Conservation (phyloP, 2,329 filamentous ascomycete genomes). For the Trichophyton simii region DNA sequence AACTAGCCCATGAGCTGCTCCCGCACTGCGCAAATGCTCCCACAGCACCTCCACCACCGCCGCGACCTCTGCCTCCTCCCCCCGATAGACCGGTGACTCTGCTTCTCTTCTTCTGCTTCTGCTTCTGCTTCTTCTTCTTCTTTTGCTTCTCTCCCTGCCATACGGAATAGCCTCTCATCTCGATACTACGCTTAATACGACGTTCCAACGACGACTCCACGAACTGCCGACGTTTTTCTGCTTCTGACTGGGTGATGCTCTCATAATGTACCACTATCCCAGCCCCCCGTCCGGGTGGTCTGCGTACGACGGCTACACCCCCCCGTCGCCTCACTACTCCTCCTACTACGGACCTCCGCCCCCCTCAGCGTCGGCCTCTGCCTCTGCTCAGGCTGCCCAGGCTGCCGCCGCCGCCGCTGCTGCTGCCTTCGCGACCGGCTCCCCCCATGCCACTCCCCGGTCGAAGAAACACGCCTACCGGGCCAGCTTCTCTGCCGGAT, state of each 20-base stretch:
- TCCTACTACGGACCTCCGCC: conserved; percentile 38
- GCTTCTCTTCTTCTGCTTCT: background rate
- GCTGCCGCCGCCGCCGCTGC: background rate
- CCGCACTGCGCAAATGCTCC: conserved; percentile 34
- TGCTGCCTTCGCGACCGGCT: conserved; percentile 22
- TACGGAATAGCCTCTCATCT: no score
- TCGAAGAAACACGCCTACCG: conserved; percentile 43
- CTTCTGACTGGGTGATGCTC: conserved; percentile 14
- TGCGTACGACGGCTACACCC: conserved; percentile 38
- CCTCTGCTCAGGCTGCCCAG: background rate
- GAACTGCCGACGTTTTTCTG: conserved; percentile 23
- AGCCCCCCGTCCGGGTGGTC: conserved; percentile 36
- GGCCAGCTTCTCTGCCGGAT: conserved; percentile 38
- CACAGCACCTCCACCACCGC: conserved; percentile 13
- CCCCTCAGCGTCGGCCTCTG: conserved; percentile 19
- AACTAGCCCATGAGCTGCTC: no score
- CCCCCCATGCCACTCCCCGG: conserved; percentile 31
- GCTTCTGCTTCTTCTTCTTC: conserved; percentile 2
- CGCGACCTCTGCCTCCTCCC: conserved; percentile 25
- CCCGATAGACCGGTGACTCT: conserved; percentile 32
- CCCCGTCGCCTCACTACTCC: conserved; percentile 39
- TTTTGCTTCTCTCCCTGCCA: no score
- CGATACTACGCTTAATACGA: no score
- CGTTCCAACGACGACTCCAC: no score
- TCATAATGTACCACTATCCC: conserved; percentile 37